Evolutionary conservation across 202 grass and related monocot genomes (phyloP), one percentile per base, ranked within the genome.

Genomic region (Panicum virgatum): DNA sequence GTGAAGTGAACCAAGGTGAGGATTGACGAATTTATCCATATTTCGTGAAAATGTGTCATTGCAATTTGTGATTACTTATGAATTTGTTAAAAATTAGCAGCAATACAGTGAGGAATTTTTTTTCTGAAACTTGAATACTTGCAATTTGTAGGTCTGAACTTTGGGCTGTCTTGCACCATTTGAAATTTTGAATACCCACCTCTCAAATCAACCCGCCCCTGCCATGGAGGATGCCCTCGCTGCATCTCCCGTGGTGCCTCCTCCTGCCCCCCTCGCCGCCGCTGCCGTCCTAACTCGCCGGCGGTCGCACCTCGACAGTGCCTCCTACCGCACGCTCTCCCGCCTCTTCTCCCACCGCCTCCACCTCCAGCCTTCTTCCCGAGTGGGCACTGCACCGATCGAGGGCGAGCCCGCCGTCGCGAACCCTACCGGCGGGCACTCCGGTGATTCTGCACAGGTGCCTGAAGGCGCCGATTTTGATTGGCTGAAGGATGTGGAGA

Each of bases 221-320:
- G n/a, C n/a, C 42, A 89, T 89, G 88, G 73, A 82, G 73, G 79
- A 82, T 16, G 10, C 73, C 40, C 62, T 80, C 36, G 6, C 46
- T 44, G 32, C 37, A 48, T 68, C 37, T 22, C 22, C 56, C 25
- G 7, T 48, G 39, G 70, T 30, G 18, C 29, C 77, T 27, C 30
- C 23, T 16, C 48, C 50, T 16, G 37, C 2, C 43, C 20, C 42
- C 23, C n/a, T 69, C 52, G 70, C 62, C 56, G 52, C 84, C 9
- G n/a, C 62, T 16, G 38, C 39, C 52, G 47, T 78, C 77, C 63
- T 84, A 83, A 48, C 58, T 12, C 70, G 75, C 83, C 77, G 85
- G 64, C 83, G 82, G 72, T 88, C 81, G 44, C 93, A 90, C 78
- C 87, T 95, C 13, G 85, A 92, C 37, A 90, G 90, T 32, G 66